phyloP scores from a whole-genome alignment of 2,329 filamentous ascomycete genomes.

The Trichoderma koningiopsis region DNA sequence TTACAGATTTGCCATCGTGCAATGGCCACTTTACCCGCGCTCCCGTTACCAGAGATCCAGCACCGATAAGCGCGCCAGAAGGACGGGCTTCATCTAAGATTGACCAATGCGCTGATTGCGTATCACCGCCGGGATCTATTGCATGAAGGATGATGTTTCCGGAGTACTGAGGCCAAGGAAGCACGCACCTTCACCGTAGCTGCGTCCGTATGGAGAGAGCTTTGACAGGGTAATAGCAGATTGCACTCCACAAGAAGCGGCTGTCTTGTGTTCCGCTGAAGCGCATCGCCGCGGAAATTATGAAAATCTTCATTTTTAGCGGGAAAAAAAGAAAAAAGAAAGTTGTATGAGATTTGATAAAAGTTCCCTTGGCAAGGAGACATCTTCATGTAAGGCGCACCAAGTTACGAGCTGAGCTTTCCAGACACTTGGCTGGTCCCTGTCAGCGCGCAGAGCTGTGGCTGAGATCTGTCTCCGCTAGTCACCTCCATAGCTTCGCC shows the following conservation, averaged over 20 bases:
- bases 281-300: background rate
- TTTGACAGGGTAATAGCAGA: background rate
- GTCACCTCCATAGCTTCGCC: background rate
- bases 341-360: background rate
- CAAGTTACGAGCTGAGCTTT: background rate
- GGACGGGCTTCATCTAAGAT: slow-evolving; percentile 1
- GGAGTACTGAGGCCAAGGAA: background rate
- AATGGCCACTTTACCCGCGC: background rate
- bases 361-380: background rate
- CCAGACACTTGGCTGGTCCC: background rate
- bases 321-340: background rate
- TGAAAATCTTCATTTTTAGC: background rate
- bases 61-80: background rate
- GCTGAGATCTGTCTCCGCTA: slow-evolving; percentile 22
- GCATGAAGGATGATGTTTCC: background rate
- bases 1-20: background rate
- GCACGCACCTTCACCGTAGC: background rate
- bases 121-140: background rate
- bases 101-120: background rate
- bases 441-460: background rate
- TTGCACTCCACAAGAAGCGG: background rate
- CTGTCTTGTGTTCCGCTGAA: background rate
- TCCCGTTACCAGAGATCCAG: background rate
- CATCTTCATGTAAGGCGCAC: slow-evolving; percentile 14
- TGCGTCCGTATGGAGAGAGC: background rate